These are phyloP conservation scores for Meyerozyma smithsonii DNA, from an alignment of 1,139 yeast species.

Conservation along the genomic window DNA sequence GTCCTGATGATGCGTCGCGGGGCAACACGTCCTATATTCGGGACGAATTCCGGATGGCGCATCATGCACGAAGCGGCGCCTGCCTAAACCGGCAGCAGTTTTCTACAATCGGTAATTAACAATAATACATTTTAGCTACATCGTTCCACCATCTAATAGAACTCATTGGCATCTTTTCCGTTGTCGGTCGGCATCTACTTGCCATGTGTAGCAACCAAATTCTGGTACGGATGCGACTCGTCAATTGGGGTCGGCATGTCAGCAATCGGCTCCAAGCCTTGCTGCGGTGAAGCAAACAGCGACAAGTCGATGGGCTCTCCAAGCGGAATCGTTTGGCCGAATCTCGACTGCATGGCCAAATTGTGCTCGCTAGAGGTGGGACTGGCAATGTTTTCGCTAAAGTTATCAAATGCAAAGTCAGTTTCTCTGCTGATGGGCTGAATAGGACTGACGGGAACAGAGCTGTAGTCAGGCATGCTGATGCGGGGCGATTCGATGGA, in stretches of 20 bases:
- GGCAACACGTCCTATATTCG: not conserved
- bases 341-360: not conserved
- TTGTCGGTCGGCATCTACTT: not conserved
- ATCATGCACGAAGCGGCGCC: not conserved
- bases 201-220: conserved; percentile 7
- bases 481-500: conserved; percentile 17
- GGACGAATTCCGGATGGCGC: not conserved
- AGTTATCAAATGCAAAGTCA: conserved; percentile 10
- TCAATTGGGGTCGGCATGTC: conserved; percentile 23
- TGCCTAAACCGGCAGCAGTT: not conserved
- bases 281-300: conserved; percentile 3
- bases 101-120: not conserved
- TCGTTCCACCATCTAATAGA: not conserved
- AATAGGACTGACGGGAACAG: conserved; percentile 1
- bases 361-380: conserved; percentile 5
- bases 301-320: conserved; percentile 11
- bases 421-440: conserved; percentile 5
- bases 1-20: not conserved
- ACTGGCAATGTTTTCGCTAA: conserved; percentile 12
- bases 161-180: too few species aligned
- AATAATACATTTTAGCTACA: not conserved
- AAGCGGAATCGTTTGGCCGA: conserved; percentile 3
- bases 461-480: conserved; percentile 8
- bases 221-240: conserved; percentile 15
- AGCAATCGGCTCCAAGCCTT: conserved; percentile 17